Conservation (phyloP, 768 basidiomycete genomes). For the Collybia mongolica region DNA sequence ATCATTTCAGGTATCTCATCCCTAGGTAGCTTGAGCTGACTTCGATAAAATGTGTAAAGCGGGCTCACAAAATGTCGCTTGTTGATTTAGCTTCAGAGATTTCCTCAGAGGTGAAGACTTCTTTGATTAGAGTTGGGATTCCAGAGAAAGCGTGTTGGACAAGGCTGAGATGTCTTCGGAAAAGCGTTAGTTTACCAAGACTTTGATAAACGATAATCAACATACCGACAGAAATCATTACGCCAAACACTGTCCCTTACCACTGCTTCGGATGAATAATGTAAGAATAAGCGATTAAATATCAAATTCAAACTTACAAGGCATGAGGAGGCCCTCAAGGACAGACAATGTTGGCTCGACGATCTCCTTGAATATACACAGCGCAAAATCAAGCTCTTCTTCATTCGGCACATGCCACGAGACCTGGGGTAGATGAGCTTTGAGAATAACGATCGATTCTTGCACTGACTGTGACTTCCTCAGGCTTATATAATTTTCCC, state of each 20-base stretch:
- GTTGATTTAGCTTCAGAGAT: constrained; percentile 39
- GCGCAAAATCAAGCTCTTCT: constrained; percentile 72
- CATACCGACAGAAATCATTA: constrained; percentile 82
- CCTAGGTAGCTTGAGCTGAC: constrained; percentile 30
- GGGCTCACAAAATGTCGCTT: constrained; percentile 67
- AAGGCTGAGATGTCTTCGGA: constrained; percentile 58
- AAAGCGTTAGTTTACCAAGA: not conserved
- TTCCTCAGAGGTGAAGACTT: constrained; percentile 51
- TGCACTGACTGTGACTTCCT: constrained; percentile 62
- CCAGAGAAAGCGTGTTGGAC: constrained; percentile 77
- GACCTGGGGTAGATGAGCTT: constrained; percentile 35
- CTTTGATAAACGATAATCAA: constrained; percentile 5
- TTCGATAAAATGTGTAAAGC: not conserved
- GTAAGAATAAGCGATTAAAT: constrained; percentile 22
- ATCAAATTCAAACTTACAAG: constrained; percentile 33
- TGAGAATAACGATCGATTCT: not conserved
- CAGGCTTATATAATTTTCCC: constrained; percentile 74
- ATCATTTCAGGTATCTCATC: constrained; percentile 81
- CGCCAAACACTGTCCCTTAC: constrained; percentile 63
- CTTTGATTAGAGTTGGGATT: constrained; percentile 63
- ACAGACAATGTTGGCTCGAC: constrained; percentile 59
- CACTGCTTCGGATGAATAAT: constrained; percentile 19
- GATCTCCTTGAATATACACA: constrained; percentile 66
- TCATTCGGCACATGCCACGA: constrained; percentile 76
- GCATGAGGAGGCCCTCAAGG: constrained; percentile 57